Conservation (phyloP, 768 basidiomycete species). For the Lenzites betulinus region DNA sequence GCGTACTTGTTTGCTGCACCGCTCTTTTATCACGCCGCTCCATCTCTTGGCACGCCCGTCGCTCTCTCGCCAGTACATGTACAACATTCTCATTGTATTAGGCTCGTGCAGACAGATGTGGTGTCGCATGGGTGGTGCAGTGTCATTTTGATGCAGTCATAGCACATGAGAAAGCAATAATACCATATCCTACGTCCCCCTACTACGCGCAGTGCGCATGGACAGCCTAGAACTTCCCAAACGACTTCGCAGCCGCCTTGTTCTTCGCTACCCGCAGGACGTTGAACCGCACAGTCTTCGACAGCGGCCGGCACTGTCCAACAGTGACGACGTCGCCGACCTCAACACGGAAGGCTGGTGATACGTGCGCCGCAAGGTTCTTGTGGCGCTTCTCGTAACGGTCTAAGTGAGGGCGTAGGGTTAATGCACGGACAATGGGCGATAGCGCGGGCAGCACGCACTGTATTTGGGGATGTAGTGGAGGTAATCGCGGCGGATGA, state of each 20-base stretch:
- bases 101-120: conserved; percentile 16
- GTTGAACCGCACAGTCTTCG: conserved; percentile 99
- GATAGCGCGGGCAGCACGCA: conserved; percentile 43
- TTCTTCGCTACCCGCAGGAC: conserved; percentile 93
- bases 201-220: conserved; percentile 8
- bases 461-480: conserved; percentile 99
- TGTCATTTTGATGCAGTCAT: conserved; percentile 35
- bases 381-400: conserved; percentile 99
- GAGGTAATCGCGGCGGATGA: conserved; percentile 93
- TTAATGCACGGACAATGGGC: not conserved
- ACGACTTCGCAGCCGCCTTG: conserved; percentile 89
- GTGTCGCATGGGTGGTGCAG: conserved; percentile 24
- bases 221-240: conserved; percentile 83
- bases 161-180: conserved; percentile 35
- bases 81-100: conserved; percentile 15
- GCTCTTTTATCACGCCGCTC: conserved; percentile 2
- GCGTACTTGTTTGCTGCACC: conserved; percentile 24
- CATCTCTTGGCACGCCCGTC: not conserved
- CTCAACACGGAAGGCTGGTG: conserved; percentile 99
- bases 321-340: conserved; percentile 93
- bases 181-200: conserved; percentile 30
- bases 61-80: not conserved
- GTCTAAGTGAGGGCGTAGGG: conserved; percentile 48
- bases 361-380: conserved; percentile 96
- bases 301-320: conserved; percentile 98